Conservation (phyloP, 129 eudicot genomes). For the Chrysanthemum makinoi region DNA sequence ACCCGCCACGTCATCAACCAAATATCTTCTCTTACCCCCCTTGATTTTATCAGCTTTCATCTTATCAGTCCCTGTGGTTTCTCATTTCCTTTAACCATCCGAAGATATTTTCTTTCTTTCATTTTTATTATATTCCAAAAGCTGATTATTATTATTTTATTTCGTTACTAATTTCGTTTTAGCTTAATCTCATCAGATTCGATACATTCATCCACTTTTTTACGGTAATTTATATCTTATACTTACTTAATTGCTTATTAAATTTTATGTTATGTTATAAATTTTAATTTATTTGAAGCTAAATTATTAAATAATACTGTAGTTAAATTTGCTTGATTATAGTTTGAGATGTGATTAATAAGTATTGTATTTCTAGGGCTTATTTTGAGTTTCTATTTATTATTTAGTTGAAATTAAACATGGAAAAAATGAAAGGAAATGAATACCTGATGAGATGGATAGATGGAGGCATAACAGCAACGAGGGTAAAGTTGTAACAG, state of each 20-base stretch:
- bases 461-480: no score
- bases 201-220: slow-evolving; percentile 6
- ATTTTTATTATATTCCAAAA: slow-evolving; percentile 7
- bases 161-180: slow-evolving; percentile 12
- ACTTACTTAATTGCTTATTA: slow-evolving; percentile 16
- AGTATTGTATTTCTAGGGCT: no score
- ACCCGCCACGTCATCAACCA: slow-evolving; percentile 15
- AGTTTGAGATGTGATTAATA: no score
- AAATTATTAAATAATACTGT: not conserved
- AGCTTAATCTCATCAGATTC: not conserved
- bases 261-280: slow-evolving; percentile 7
- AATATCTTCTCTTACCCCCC: slow-evolving; percentile 26
- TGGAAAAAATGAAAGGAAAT: no score
- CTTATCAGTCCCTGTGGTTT: slow-evolving; percentile 31
- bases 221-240: slow-evolving; percentile 23
- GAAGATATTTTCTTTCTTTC: not conserved
- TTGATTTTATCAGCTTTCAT: slow-evolving; percentile 9
- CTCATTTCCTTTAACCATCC: slow-evolving; percentile 14
- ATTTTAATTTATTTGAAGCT: not conserved
- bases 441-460: no score
- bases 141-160: slow-evolving; percentile 17
- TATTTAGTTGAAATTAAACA: no score
- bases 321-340: slow-evolving; percentile 10
- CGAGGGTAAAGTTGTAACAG: no score
- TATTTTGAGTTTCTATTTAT: no score